Evolutionary conservation across 2,329 filamentous ascomycete species (phyloP).

Genomic region (Orbilia brochopaga): DNA sequence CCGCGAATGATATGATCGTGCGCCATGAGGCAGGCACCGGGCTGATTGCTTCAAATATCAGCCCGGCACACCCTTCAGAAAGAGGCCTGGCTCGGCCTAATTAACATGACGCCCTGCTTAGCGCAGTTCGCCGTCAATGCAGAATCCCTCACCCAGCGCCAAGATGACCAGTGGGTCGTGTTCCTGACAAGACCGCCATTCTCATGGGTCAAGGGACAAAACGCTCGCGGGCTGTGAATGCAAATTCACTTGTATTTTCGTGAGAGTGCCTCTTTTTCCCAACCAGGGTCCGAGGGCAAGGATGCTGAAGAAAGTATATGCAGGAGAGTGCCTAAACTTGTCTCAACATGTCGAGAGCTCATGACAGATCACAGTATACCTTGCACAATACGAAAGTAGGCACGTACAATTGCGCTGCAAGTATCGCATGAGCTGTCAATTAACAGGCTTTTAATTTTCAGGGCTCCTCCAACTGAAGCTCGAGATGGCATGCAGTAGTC

Average conservation of each 20-base stretch:
- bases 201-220: constrained; percentile 4
- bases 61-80: neutral
- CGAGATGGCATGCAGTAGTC: too few species aligned
- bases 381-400: too few species aligned
- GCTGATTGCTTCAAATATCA: neutral
- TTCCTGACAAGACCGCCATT: constrained; percentile 28
- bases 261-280: neutral
- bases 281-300: constrained; percentile 10
- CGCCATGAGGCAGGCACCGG: neutral
- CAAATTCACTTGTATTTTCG: neutral
- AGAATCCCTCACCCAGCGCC: constrained; percentile 3
- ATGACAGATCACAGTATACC: too few species aligned
- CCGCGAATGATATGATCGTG: neutral
- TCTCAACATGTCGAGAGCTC: neutral
- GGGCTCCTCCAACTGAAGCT: too few species aligned
- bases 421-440: too few species aligned
- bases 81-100: neutral
- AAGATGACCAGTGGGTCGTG: constrained; percentile 11
- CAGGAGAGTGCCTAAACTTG: constrained; percentile 15
- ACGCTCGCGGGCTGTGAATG: constrained; percentile 10
- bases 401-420: too few species aligned
- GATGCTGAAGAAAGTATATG: constrained; percentile 2
- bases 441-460: too few species aligned
- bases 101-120: neutral
- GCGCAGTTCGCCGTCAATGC: constrained; percentile 28